A percentile compares a stretch with the other conserved stretches of the same genome.
phyloP scores from a whole-genome alignment of 768 basidiomycete genomes.

The Suillus bovinus region DNA sequence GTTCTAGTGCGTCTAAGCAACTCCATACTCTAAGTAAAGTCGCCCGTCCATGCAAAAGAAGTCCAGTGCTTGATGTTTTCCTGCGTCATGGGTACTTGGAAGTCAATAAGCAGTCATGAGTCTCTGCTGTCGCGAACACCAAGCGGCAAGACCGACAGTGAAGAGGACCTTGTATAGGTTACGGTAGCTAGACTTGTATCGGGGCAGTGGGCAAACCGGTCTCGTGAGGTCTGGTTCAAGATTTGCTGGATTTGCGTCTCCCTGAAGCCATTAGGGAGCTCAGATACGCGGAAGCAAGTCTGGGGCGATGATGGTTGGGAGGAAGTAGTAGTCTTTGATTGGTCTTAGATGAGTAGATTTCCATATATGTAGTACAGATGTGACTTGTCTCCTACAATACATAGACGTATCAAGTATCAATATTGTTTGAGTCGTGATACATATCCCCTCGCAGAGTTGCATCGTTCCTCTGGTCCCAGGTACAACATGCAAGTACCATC shows the following conservation, averaged over 20 bases:
- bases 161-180: conserved; percentile 11
- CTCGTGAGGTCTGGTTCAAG: conserved; percentile 12
- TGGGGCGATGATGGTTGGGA: conserved; percentile 11
- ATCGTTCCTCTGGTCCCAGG: not conserved
- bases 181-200: conserved; percentile 16
- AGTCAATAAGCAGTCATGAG: conserved; percentile 15
- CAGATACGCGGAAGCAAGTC: conserved; percentile 12
- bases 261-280: conserved; percentile 11
- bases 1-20: not conserved
- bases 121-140: conserved; percentile 21
- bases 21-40: conserved; percentile 16
- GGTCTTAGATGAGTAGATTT: conserved; percentile 62
- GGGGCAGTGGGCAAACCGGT: conserved; percentile 15
- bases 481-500: not conserved
- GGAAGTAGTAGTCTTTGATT: conserved; percentile 22
- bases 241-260: conserved; percentile 12
- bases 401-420: not conserved
- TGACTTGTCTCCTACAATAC: too few relatives aligned
- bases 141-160: not conserved
- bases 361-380: not conserved
- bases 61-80: conserved; percentile 15
- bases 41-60: conserved; percentile 20
- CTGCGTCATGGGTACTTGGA: conserved; percentile 9
- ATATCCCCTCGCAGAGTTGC: not conserved
- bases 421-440: not conserved